Evolutionary conservation across 495 filamentous ascomycete species (phyloP).

Genomic region (Trichodelitschia bisporula): DNA sequence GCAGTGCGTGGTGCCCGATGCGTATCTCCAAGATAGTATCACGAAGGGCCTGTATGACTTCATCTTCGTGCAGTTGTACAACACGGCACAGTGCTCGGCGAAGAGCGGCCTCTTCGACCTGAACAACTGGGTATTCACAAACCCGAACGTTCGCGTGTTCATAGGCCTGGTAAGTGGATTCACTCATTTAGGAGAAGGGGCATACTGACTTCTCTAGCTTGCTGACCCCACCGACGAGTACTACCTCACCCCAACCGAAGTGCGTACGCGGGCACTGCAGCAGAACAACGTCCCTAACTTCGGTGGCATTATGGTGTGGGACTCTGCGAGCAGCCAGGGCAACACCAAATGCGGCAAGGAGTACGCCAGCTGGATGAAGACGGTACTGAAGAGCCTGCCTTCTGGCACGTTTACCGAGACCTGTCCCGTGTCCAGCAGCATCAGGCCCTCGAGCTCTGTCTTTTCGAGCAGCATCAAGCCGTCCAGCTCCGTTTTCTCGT

Average conservation of each 20-base stretch:
- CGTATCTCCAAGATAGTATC: constrained; percentile 11
- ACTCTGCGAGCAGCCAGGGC: constrained; percentile 28
- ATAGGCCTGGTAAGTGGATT: constrained; percentile 14
- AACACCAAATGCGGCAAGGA: constrained; percentile 21
- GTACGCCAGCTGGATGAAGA: constrained; percentile 21
- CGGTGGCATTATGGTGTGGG: constrained; percentile 52
- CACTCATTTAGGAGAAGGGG: constrained; percentile 12
- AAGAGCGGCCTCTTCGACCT: constrained; percentile 18
- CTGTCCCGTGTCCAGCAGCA: too few species aligned
- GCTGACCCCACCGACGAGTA: constrained; percentile 13
- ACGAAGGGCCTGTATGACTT: constrained; percentile 15
- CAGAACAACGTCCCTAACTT: constrained; percentile 28
- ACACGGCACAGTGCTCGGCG: constrained; percentile 25
- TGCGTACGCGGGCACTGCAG: constrained; percentile 21
- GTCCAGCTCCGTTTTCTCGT: too few species aligned
- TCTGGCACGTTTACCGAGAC: too few species aligned
- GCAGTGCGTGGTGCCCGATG: constrained; percentile 17
- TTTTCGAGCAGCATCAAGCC: too few species aligned
- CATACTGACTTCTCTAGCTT: constrained; percentile 18
- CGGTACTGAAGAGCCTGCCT: constrained; percentile 13
- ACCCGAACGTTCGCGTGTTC: constrained; percentile 15
- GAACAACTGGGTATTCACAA: constrained; percentile 6
- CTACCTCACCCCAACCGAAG: constrained; percentile 26
- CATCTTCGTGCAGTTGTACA: constrained; percentile 20
- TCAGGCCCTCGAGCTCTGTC: too few species aligned